Conservation (phyloP, 495 filamentous ascomycete species). For the Penicillium maclennaniae region DNA sequence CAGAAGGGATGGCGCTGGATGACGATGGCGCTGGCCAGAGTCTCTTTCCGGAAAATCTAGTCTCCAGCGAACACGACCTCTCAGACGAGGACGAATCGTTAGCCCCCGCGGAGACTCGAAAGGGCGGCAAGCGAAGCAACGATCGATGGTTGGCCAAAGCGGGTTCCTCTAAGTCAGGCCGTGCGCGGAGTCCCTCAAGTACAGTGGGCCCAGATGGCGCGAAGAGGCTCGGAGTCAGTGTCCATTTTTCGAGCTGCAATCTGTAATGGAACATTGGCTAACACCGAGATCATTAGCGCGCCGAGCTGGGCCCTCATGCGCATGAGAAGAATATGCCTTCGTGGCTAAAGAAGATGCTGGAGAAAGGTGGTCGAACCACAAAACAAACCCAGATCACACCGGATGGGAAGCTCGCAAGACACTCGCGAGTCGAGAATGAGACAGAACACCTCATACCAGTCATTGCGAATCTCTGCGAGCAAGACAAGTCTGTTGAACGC, state of each 20-base stretch:
- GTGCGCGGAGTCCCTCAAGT: constrained; percentile 9
- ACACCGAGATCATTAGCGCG: constrained; percentile 23
- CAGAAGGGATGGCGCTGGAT: constrained; percentile 53
- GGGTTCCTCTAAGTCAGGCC: constrained; percentile 12
- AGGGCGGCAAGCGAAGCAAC: constrained; percentile 14
- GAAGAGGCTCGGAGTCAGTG: constrained; percentile 43
- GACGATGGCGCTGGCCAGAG: constrained; percentile 21
- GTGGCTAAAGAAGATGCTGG: constrained; percentile 67
- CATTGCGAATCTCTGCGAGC: constrained; percentile 65
- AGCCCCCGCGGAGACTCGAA: neutral
- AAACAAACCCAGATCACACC: constrained; percentile 51
- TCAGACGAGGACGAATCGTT: constrained; percentile 14
- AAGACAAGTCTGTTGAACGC: constrained; percentile 57
- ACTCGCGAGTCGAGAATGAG: constrained; percentile 56
- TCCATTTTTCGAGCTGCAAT: neutral
- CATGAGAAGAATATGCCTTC: constrained; percentile 85
- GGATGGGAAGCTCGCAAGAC: constrained; percentile 46
- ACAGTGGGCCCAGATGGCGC: constrained; percentile 10
- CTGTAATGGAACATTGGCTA: constrained; percentile 20
- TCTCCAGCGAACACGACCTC: constrained; percentile 5
- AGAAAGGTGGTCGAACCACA: constrained; percentile 57
- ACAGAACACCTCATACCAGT: constrained; percentile 67
- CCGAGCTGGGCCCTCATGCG: constrained; percentile 80
- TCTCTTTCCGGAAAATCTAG: neutral
- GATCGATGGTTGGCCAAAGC: constrained; percentile 12